phyloP scores from a whole-genome alignment of 306 rosid species.

The Citrullus mucosospermus region DNA sequence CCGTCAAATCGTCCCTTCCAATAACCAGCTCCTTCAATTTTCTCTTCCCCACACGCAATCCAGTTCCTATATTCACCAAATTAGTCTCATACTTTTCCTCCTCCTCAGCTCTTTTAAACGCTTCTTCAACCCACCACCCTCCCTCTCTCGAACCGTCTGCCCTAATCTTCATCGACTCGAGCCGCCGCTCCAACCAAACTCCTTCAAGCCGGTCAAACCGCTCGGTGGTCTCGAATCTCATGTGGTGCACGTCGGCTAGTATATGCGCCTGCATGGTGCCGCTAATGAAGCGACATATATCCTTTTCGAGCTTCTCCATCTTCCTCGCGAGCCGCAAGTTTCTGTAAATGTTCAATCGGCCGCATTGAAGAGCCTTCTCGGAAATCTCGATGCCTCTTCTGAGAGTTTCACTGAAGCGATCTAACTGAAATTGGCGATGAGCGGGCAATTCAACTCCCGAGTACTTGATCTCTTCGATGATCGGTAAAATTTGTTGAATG shows the following conservation, averaged over 20 bases:
- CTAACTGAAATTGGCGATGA: slow-evolving; percentile 45
- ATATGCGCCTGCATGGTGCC: slow-evolving; percentile 56
- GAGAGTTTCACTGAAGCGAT: slow-evolving; percentile 49
- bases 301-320: slow-evolving; percentile 72
- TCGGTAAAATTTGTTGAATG: slow-evolving; percentile 32
- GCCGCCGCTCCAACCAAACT: slow-evolving; percentile 32
- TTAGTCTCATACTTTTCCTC: slow-evolving; percentile 27
- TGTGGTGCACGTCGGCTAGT: slow-evolving; percentile 67
- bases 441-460: slow-evolving; percentile 63
- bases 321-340: slow-evolving; percentile 46
- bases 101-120: slow-evolving; percentile 40
- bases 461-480: slow-evolving; percentile 60
- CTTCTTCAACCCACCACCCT: slow-evolving; percentile 51
- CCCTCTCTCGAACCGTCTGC: slow-evolving; percentile 29
- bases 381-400: slow-evolving; percentile 48
- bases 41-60: slow-evolving; percentile 47
- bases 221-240: slow-evolving; percentile 33
- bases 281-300: slow-evolving; percentile 29
- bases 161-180: slow-evolving; percentile 53
- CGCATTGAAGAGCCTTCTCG: slow-evolving; percentile 33
- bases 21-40: slow-evolving; percentile 46
- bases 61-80: slow-evolving; percentile 34
- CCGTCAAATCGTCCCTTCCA: slow-evolving; percentile 28
- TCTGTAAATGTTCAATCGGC: slow-evolving; percentile 70
- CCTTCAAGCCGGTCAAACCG: slow-evolving; percentile 53